Conservation (phyloP, 805 yeast genomes). For the Candida piceae region DNA sequence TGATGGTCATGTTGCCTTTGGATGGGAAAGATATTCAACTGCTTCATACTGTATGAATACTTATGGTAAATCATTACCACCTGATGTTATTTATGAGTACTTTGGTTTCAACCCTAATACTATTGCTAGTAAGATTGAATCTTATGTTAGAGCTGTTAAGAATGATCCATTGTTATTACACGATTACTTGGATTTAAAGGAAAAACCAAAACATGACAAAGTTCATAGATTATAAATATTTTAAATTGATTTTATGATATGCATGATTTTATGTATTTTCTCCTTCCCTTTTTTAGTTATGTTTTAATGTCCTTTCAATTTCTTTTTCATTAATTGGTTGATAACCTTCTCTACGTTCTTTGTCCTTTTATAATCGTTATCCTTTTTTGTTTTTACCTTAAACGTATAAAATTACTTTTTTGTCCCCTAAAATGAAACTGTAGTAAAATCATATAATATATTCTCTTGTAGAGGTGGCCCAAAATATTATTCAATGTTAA, state of each 20-base stretch:
- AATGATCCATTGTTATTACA: constrained; percentile 23
- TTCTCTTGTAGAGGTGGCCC: too few relatives aligned
- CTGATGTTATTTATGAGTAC: constrained; percentile 71
- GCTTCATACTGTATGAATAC: constrained; percentile 93
- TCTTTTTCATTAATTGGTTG: too few relatives aligned
- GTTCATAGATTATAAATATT: constrained; percentile 13
- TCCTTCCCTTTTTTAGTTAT: neutral
- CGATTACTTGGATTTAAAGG: constrained; percentile 31
- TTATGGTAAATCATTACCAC: constrained; percentile 96
- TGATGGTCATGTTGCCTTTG: constrained; percentile 85
- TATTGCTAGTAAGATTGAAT: constrained; percentile 47
- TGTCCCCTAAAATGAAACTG: too few relatives aligned
- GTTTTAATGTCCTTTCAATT: too few relatives aligned
- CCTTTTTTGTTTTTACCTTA: too few relatives aligned
- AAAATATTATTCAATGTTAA: too few relatives aligned
- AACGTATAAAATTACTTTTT: too few relatives aligned
- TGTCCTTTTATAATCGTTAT: too few relatives aligned
- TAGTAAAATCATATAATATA: too few relatives aligned
- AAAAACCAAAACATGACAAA: constrained; percentile 21
- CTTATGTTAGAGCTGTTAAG: constrained; percentile 22
- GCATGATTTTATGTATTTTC: too few relatives aligned
- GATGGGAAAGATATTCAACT: constrained; percentile 95
- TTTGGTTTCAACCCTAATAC: constrained; percentile 92
- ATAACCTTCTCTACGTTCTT: too few relatives aligned
- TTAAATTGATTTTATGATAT: neutral